Evolutionary conservation across 306 rosid genomes (phyloP).

Genomic region (Cucumis hystrix): DNA sequence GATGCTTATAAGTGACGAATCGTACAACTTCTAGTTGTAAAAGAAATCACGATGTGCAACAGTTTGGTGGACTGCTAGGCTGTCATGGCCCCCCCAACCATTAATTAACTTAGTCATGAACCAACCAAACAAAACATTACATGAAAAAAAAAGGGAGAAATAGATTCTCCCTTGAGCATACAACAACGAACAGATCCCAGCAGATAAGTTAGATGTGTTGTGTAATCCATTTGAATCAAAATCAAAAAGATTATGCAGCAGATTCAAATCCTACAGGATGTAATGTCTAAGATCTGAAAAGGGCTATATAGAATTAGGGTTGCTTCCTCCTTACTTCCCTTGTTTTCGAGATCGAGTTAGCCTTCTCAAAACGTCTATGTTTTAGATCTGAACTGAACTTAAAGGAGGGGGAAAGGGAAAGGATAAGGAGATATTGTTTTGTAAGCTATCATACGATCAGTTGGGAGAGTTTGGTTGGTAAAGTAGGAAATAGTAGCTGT

Average conservation of each 20-base stretch:
- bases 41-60: background rate
- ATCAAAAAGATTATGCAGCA: background rate
- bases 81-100: slow-evolving; percentile 8
- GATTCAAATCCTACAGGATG: slow-evolving; percentile 1
- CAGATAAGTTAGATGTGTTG: background rate
- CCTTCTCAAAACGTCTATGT: background rate
- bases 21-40: slow-evolving; percentile 1
- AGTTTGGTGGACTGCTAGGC: background rate
- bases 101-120: slow-evolving; percentile 1
- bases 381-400: background rate
- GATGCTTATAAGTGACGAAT: background rate
- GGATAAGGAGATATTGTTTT: background rate
- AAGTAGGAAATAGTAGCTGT: background rate
- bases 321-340: background rate
- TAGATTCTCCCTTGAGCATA: background rate
- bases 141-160: background rate
- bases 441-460: background rate
- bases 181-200: background rate
- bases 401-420: background rate
- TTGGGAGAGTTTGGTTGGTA: background rate
- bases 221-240: background rate
- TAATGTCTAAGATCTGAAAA: background rate
- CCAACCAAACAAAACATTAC: slow-evolving; percentile 5
- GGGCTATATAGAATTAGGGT: background rate
- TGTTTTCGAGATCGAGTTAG: background rate